These are phyloP conservation scores for Coemansia sp. DNA, from an alignment of 192 early-diverging fungal genomes.

Conservation along the genomic window DNA sequence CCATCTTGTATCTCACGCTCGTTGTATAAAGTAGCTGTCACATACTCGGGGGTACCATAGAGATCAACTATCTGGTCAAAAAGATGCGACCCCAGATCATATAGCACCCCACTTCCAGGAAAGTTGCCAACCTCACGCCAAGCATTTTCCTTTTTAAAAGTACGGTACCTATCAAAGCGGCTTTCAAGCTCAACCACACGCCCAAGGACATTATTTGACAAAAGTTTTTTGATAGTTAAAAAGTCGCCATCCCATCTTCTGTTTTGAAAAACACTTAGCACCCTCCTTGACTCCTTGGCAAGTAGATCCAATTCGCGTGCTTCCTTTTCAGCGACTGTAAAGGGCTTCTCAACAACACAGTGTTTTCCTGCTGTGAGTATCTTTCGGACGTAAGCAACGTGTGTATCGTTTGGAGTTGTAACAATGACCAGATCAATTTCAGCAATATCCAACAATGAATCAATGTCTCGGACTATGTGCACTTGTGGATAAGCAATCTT, in stretches of 20 bases:
- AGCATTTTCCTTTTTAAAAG: conserved; percentile 61
- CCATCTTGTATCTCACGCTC: conserved; percentile 62
- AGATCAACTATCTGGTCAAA: conserved; percentile 68
- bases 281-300: conserved; percentile 57
- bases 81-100: conserved; percentile 68
- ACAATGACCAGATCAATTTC: conserved; percentile 73
- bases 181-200: conserved; percentile 72
- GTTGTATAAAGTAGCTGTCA: conserved; percentile 64
- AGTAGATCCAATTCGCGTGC: conserved; percentile 61
- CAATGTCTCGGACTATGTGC: conserved; percentile 50
- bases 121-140: conserved; percentile 67
- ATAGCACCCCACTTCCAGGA: conserved; percentile 71
- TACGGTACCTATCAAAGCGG: conserved; percentile 74
- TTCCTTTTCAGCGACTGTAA: conserved; percentile 63
- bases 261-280: conserved; percentile 77
- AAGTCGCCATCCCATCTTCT: conserved; percentile 84
- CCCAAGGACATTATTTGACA: conserved; percentile 59
- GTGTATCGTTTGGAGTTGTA: conserved; percentile 68
- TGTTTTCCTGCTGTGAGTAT: conserved; percentile 67
- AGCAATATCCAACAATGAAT: conserved; percentile 57
- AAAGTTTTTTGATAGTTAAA: conserved; percentile 65
- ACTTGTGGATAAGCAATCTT: conserved; percentile 56
- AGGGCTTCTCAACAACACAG: conserved; percentile 79
- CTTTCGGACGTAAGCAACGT: conserved; percentile 61
- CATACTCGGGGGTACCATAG: conserved; percentile 65